Base-by-base conservation (phyloP, 345 rosid species). In the Mangifera indica region DNA sequence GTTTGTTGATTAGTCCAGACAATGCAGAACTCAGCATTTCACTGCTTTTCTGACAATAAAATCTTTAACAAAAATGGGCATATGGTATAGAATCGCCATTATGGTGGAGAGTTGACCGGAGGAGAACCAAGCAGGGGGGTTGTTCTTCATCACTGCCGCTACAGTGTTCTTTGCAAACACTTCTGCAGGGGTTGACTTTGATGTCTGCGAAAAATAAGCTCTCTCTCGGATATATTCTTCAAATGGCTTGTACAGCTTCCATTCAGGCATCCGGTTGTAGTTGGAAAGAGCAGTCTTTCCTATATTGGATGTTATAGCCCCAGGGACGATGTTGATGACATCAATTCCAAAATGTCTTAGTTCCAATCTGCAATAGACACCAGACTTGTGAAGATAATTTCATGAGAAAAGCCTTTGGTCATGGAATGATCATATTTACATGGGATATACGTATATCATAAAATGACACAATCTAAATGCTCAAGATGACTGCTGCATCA, bases 51-150 rank as follows among this genome's bases (percentile, higher is more conserved):
- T 80, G 53, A 75, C 60, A 13, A 93, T 5, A 61, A 87, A 86
- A 74, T 91, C 97, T 81, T 72, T 84, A 61, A 87, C 26, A 62
- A 65, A 77, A 60, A 90, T 71, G 3, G 98, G 98, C 83, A 90
- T 60, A 79, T 94, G 91, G 71, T 89, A 77, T 84, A 84, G 52
- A 57, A 90, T 70, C 25, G 83, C 81, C 82, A 78, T 76, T 40
- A 82, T 3, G 0, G 89, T 90, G 7, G 95, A 91, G 80, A 71
- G 86, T 6, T 67, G 80, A 44, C 97, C 98, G 0, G 80, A 70
- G 21, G 92, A 78, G 81, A 88, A 91, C 97, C 98, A 94, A 66
- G 93, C 81, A 0, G 95, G 93, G 0, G 97, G 97, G 25, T 87
- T 85, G 74, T 82, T 81, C 80, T 81, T 87, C 9, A 89, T 81